These are phyloP conservation scores for Nicotiana undulata DNA, from an alignment of 257 asterid genomes.

Conservation along the genomic window DNA sequence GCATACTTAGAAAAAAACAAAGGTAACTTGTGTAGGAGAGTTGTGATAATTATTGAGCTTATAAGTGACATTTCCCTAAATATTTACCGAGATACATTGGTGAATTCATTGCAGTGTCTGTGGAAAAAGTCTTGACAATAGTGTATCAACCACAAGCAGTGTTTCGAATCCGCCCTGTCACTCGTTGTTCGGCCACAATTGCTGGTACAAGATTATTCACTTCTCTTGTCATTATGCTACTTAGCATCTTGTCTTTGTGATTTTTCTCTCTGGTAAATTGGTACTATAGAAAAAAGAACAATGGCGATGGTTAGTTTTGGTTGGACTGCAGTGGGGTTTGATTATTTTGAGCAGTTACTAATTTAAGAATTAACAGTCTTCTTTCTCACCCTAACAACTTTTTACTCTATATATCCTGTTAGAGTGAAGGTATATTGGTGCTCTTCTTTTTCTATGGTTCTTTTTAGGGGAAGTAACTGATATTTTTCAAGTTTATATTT, in stretches of 20 bases:
- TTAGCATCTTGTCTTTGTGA: not conserved
- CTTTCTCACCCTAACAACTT: not conserved
- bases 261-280: not conserved
- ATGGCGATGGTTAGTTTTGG: not conserved
- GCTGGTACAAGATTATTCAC: slow-evolving; percentile 40
- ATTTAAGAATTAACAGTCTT: not conserved
- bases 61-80: not conserved
- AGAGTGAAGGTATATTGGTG: not conserved
- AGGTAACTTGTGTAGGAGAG: slow-evolving; percentile 27
- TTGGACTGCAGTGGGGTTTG: not conserved
- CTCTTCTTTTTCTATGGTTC: not conserved
- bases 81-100: not conserved
- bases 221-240: not conserved
- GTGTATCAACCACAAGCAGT: slow-evolving; percentile 97
- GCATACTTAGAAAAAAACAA: slow-evolving; percentile 64
- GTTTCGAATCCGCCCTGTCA: slow-evolving; percentile 87
- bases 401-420: not conserved
- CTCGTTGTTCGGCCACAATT: slow-evolving; percentile 94
- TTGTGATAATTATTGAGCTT: not conserved
- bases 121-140: slow-evolving; percentile 78
- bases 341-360: not conserved
- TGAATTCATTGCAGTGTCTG: slow-evolving; percentile 62
- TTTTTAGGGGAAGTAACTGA: not conserved
- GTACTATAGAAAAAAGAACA: not conserved
- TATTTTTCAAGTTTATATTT: not conserved